A percentile compares a stretch with the other conserved stretches of the same genome.
Evolutionary conservation across 2,329 filamentous ascomycete species (phyloP).

Genomic region (Septoria petroselini): DNA sequence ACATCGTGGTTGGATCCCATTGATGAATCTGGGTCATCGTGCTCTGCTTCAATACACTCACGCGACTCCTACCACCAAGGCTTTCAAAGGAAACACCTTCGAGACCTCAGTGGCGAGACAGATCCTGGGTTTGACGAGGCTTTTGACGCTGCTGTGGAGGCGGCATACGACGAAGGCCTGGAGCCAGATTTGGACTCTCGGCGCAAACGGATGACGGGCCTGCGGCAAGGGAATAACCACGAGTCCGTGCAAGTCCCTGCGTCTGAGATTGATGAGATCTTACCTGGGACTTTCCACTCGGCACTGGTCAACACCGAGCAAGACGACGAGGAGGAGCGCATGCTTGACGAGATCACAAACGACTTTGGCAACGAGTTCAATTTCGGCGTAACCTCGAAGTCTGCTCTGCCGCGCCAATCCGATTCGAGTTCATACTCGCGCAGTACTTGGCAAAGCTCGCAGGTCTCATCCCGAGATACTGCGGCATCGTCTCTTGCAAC

Average conservation of each 20-base stretch:
- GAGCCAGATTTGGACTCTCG: constrained; percentile 63
- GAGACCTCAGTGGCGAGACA: constrained; percentile 66
- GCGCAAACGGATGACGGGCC: constrained; percentile 30
- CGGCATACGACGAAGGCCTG: constrained; percentile 88
- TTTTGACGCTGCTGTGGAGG: constrained; percentile 90
- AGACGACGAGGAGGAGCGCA: constrained; percentile 49
- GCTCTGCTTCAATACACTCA: constrained; percentile 67
- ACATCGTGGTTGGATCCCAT: constrained; percentile 56
- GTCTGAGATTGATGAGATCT: constrained; percentile 29
- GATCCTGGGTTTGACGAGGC: constrained; percentile 93
- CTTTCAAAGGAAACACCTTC: constrained; percentile 66
- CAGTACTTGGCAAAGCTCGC: constrained; percentile 75
- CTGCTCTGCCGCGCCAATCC: constrained; percentile 70
- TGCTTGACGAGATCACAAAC: constrained; percentile 80
- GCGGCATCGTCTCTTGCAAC: constrained; percentile 67
- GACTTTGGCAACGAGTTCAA: constrained; percentile 77
- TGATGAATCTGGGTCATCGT: constrained; percentile 78
- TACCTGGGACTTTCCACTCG: constrained; percentile 19
- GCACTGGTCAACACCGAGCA: constrained; percentile 17
- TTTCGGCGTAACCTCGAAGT: constrained; percentile 66
- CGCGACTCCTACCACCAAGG: constrained; percentile 65
- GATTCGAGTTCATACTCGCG: constrained; percentile 77
- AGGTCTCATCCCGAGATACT: constrained; percentile 57
- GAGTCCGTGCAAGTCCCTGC: constrained; percentile 28
- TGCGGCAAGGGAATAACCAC: constrained; percentile 19